Evolutionary conservation across 2,329 filamentous ascomycete species (phyloP).

Genomic region (Colletotrichum nymphaeae): DNA sequence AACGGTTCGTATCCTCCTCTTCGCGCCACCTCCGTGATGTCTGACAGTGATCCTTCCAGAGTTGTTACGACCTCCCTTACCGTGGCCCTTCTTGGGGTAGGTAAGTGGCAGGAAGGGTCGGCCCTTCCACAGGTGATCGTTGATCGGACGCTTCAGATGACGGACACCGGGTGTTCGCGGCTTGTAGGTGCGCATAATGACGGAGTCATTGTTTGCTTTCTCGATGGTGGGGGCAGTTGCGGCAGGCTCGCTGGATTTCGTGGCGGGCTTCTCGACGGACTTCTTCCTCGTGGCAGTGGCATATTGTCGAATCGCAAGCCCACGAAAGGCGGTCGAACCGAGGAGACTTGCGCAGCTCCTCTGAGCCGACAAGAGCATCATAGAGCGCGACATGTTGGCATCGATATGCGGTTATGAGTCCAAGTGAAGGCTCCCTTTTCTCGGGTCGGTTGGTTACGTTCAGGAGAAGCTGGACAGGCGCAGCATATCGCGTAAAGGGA

Average conservation of each 20-base stretch:
- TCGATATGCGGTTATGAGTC: background rate
- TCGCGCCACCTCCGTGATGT: constrained; percentile 91
- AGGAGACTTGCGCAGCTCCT: constrained; percentile 11
- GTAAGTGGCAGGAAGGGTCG: constrained; percentile 85
- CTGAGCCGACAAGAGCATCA: constrained; percentile 19
- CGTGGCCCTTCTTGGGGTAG: constrained; percentile 90
- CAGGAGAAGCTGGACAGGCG: constrained; percentile 22
- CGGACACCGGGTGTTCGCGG: constrained; percentile 92
- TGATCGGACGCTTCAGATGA: constrained; percentile 91
- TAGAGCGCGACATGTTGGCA: constrained; percentile 1
- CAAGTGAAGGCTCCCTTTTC: background rate
- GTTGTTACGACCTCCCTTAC: constrained; percentile 92
- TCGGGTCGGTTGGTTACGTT: constrained; percentile 6
- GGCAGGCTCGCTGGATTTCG: constrained; percentile 36
- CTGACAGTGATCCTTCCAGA: constrained; percentile 87
- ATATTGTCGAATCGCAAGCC: constrained; percentile 20
- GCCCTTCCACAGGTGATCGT: constrained; percentile 97
- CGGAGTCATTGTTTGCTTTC: constrained; percentile 46
- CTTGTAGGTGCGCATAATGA: constrained; percentile 84
- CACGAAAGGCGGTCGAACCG: constrained; percentile 17
- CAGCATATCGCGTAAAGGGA: constrained; percentile 18
- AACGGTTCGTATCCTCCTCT: constrained; percentile 90
- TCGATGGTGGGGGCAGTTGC: constrained; percentile 38
- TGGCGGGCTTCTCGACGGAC: constrained; percentile 7
- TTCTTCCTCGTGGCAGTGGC: constrained; percentile 23